Evolutionary conservation across 495 filamentous ascomycete genomes (phyloP), one percentile per base, ranked within the genome.

Genomic region (Penicillium argentinense): DNA sequence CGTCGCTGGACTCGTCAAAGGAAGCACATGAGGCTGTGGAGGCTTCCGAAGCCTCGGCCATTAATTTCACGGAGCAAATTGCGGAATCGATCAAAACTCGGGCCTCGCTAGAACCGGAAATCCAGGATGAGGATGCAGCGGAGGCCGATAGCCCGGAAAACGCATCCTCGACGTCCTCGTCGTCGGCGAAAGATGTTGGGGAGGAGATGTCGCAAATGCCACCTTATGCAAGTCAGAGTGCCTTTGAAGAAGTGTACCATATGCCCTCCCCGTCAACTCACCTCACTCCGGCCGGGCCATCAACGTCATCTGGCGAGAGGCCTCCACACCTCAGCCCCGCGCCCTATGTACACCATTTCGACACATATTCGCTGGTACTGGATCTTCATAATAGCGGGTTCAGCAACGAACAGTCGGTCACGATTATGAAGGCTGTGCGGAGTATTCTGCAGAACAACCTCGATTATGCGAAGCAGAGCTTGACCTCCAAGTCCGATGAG

Each of bases 331-430:
- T 96, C 23, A 72, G 81, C 5, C 80, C 88, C 0, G 79, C 87
- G 12, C 87, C 81, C 3, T 92, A 96, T 63, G 81, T 96, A 9
- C 93, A 98, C 71, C 89, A 97, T 71, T 98, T 98, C 65, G 93
- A 98, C 69, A 95, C 86, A 13, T 97, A 91, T 59, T 82, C 81
- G 3, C 77, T 96, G 1, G 93, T 96, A 4, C 83, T 84, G 36
- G 78, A 87, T 52, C 81, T 98, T 4, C 73, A 83, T 16, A 65
- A 66, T 0, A 78, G 83, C 16, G 87, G 84, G 2, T 96, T 89
- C 66, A 80, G 72, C 5, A 67, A 76, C 11, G 74, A 74, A 0
- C 90, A 95, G 62, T 77, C 87, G 26, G 79, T 88, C 34, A 86
- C 81, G 2, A 72, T 86, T 33, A 97, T 97, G 92, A 95, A 96